Conservation (phyloP, 2,329 filamentous ascomycete species). For the Coniella lustricola region DNA sequence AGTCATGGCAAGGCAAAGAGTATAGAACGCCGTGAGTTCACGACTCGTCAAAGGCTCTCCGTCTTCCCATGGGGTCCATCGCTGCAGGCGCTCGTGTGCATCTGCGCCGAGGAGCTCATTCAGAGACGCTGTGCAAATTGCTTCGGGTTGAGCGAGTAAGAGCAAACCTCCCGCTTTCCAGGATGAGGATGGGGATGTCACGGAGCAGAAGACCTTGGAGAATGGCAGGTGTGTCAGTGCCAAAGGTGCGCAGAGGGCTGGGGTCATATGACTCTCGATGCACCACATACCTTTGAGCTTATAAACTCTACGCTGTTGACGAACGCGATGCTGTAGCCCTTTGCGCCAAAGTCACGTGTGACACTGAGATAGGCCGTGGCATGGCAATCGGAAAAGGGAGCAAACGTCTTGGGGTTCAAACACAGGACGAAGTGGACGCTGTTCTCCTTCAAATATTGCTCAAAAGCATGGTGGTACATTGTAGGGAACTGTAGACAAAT, state of each 20-base stretch:
- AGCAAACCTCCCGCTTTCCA: neutral
- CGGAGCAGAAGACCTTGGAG: neutral
- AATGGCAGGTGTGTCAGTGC: neutral
- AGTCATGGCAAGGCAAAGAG: constrained; percentile 18
- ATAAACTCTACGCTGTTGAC: constrained; percentile 56
- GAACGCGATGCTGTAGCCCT: constrained; percentile 55
- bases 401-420: constrained; percentile 47
- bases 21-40: constrained; percentile 14
- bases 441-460: constrained; percentile 43
- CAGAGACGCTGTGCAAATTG: too few species aligned
- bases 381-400: constrained; percentile 14
- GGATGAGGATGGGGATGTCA: constrained; percentile 17
- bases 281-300: constrained; percentile 50
- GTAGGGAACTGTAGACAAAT: constrained; percentile 34
- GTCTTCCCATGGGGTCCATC: constrained; percentile 18
- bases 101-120: neutral
- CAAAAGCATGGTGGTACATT: constrained; percentile 42
- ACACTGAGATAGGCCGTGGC: constrained; percentile 30
- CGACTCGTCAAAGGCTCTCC: constrained; percentile 10
- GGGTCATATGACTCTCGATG: neutral
- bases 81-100: constrained; percentile 4
- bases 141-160: neutral
- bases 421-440: constrained; percentile 62
- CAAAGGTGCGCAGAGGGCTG: neutral
- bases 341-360: constrained; percentile 47